These are phyloP conservation scores for Colletotrichum sp. DNA, from an alignment of 2,329 filamentous ascomycete genomes.

Conservation along the genomic window DNA sequence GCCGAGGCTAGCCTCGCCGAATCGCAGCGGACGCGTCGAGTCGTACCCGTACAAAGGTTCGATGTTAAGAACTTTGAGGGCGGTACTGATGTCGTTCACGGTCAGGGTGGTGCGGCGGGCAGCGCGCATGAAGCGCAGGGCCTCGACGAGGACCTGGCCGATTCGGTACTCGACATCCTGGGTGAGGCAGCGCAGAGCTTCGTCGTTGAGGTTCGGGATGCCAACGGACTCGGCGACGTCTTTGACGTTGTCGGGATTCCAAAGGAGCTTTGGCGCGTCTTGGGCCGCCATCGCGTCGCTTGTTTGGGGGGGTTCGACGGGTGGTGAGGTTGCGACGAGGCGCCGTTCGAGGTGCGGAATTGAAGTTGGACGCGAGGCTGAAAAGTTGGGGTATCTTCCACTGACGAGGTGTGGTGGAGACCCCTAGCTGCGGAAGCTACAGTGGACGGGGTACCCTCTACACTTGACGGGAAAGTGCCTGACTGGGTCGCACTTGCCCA, in stretches of 20 bases:
- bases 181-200: constrained; percentile 84
- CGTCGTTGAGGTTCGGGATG: constrained; percentile 79
- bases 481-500: not conserved
- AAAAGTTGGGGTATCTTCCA: not conserved
- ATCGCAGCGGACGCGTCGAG: constrained; percentile 84
- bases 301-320: not conserved
- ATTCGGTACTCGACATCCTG: constrained; percentile 97
- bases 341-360: not conserved
- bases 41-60: constrained; percentile 98
- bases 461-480: not conserved
- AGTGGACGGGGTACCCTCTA: not conserved
- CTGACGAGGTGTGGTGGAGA: not conserved
- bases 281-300: constrained; percentile 12
- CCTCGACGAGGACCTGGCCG: constrained; percentile 91
- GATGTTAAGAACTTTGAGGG: constrained; percentile 84
- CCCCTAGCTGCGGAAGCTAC: not conserved
- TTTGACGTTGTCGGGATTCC: constrained; percentile 95
- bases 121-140: constrained; percentile 95
- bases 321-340: not conserved
- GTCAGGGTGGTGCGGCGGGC: constrained; percentile 84
- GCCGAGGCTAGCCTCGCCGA: constrained; percentile 91
- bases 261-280: constrained; percentile 62
- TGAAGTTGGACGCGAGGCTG: not conserved
- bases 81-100: constrained; percentile 88
- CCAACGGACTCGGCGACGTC: constrained; percentile 97